A percentile compares a stretch with the other conserved stretches of the same genome.
Evolutionary conservation across 768 basidiomycete genomes (phyloP).

Genomic region (Boletus rubescentipes): DNA sequence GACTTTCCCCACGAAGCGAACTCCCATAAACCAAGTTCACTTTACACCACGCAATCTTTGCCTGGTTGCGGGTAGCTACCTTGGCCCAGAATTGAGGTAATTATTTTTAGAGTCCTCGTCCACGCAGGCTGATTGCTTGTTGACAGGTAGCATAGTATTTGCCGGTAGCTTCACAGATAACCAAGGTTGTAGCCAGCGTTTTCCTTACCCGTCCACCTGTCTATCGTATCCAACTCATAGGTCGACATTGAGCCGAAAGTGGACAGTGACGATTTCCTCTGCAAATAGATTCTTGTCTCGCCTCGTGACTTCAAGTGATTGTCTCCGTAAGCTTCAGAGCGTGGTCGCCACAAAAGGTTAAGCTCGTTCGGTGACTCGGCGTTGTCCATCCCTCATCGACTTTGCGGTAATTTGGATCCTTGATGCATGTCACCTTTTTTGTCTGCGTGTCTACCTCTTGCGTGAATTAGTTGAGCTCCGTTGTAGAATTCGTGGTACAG

Average conservation of each 20-base stretch:
- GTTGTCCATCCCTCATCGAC: neutral
- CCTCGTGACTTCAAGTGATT: neutral
- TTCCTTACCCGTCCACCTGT: slow-evolving; percentile 4
- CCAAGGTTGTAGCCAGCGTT: neutral
- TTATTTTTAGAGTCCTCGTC: neutral
- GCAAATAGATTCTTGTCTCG: neutral
- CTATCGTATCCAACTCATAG: slow-evolving; percentile 4
- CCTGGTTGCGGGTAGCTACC: slow-evolving; percentile 77
- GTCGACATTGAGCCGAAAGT: neutral
- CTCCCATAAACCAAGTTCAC: slow-evolving; percentile 88
- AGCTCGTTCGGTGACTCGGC: neutral
- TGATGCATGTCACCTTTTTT: neutral
- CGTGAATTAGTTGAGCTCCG: neutral
- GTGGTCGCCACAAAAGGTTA: neutral
- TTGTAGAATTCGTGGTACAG: neutral
- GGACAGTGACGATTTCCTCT: neutral
- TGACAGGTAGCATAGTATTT: neutral
- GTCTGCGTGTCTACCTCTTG: neutral
- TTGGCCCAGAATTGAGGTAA: slow-evolving; percentile 56
- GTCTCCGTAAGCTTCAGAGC: no score
- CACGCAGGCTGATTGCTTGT: neutral
- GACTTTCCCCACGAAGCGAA: slow-evolving; percentile 94
- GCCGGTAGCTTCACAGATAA: neutral
- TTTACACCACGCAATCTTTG: slow-evolving; percentile 96
- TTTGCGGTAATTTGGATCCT: neutral